Evolutionary conservation across 2,329 filamentous ascomycete species (phyloP).

Genomic region (Metarhizium sp.): DNA sequence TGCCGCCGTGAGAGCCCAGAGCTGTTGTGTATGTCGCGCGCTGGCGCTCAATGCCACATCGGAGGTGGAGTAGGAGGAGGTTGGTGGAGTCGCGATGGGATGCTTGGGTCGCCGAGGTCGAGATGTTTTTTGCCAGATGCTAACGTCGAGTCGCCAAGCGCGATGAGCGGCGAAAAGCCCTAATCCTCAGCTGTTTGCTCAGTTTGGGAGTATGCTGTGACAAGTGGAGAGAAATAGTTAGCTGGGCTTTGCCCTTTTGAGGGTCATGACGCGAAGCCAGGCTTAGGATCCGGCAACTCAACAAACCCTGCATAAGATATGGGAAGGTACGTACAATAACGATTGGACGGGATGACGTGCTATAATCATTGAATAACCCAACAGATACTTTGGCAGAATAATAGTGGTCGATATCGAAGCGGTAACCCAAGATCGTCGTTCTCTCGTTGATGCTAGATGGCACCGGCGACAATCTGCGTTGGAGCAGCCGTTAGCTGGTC

Average conservation of each 20-base stretch:
- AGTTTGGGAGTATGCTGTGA: slow-evolving; percentile 1
- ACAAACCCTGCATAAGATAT: background rate
- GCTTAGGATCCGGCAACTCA: slow-evolving; percentile 4
- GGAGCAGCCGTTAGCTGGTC: background rate
- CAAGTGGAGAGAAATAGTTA: slow-evolving; percentile 3
- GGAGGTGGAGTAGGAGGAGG: slow-evolving; percentile 10
- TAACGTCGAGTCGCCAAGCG: background rate
- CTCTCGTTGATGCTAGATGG: slow-evolving; percentile 6
- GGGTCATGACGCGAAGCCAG: slow-evolving; percentile 3
- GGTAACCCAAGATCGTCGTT: slow-evolving; percentile 9
- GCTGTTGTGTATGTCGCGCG: slow-evolving; percentile 5
- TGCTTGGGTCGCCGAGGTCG: slow-evolving; percentile 2
- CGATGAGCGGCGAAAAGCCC: background rate
- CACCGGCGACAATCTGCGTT: slow-evolving; percentile 10
- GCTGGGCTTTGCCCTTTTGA: slow-evolving; percentile 2
- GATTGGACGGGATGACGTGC: slow-evolving; percentile 22
- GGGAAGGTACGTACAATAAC: slow-evolving; percentile 19
- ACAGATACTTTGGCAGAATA: slow-evolving; percentile 30
- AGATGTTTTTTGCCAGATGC: background rate
- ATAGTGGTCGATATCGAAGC: slow-evolving; percentile 25
- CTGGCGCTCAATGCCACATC: slow-evolving; percentile 20
- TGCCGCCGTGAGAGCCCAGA: slow-evolving; percentile 9
- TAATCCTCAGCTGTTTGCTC: background rate
- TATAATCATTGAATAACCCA: slow-evolving; percentile 26
- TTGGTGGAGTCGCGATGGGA: slow-evolving; percentile 5